A percentile compares a stretch with the other conserved stretches of the same genome.
Conservation (phyloP, 192 early-diverging fungal genomes). For the Coemansia sp. region DNA sequence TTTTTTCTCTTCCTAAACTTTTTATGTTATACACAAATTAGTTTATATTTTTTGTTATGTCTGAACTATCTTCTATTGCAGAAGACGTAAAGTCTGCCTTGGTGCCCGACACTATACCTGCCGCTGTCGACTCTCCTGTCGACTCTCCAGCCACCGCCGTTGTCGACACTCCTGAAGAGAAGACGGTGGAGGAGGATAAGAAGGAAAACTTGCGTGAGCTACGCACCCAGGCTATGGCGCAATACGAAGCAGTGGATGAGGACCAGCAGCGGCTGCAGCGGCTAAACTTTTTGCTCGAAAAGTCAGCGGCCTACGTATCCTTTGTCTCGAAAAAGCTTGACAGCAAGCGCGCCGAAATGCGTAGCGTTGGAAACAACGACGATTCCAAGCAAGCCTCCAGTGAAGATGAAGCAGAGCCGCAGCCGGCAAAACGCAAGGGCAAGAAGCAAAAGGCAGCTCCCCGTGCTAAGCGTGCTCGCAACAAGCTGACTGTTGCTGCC, state of each 20-base stretch:
- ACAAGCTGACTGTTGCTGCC: neutral
- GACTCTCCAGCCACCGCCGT: neutral
- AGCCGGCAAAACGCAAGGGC: constrained; percentile 15
- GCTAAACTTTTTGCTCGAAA: constrained; percentile 77
- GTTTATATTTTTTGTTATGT: neutral
- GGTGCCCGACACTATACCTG: neutral
- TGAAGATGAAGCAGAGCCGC: constrained; percentile 11
- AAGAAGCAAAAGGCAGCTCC: constrained; percentile 24
- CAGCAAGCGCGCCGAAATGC: constrained; percentile 69
- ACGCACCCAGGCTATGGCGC: constrained; percentile 61
- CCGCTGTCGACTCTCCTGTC: neutral
- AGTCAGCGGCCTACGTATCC: constrained; percentile 77
- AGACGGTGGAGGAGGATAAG: constrained; percentile 6
- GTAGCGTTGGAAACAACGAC: constrained; percentile 47
- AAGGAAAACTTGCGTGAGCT: constrained; percentile 39
- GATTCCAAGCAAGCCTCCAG: constrained; percentile 17
- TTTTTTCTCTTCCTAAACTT: neutral
- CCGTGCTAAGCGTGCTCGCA: constrained; percentile 4
- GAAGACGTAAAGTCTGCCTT: neutral
- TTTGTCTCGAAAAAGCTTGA: constrained; percentile 79
- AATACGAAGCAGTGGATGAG: constrained; percentile 61
- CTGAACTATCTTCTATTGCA: neutral
- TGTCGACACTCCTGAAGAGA: constrained; percentile 2
- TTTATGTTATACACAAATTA: neutral
- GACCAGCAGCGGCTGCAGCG: constrained; percentile 71